Conservation (phyloP, 2,329 filamentous ascomycete genomes). For the Epichloe festucae region DNA sequence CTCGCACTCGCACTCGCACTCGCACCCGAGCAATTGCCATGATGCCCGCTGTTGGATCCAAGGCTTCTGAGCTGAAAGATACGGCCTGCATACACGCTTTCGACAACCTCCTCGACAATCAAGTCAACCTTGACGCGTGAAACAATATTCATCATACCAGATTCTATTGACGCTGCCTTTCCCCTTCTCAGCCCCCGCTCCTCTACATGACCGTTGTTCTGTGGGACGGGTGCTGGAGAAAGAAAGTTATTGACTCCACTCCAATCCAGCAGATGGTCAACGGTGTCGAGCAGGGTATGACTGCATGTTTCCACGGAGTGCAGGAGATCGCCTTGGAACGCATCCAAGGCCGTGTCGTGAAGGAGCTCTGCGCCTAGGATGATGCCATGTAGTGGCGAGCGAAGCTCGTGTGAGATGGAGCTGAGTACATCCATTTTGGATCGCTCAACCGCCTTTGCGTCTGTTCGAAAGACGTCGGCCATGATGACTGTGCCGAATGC, state of each 20-base stretch:
- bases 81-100: constrained; percentile 33
- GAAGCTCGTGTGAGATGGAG: constrained; percentile 47
- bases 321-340: constrained; percentile 32
- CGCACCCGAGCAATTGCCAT: background rate
- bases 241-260: constrained; percentile 37
- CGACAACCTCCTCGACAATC: constrained; percentile 33
- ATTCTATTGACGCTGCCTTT: constrained; percentile 5
- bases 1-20: background rate
- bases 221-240: background rate
- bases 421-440: constrained; percentile 46
- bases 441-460: constrained; percentile 24
- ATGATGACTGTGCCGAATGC: constrained; percentile 43
- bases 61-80: constrained; percentile 19
- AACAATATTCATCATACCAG: constrained; percentile 9
- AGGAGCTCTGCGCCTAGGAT: constrained; percentile 40
- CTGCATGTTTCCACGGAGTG: constrained; percentile 38
- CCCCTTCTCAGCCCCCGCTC: constrained; percentile 4
- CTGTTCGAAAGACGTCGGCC: constrained; percentile 38
- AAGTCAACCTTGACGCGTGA: constrained; percentile 22
- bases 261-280: constrained; percentile 40
- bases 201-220: constrained; percentile 1
- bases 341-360: constrained; percentile 34
- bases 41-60: background rate
- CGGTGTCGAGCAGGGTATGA: constrained; percentile 38
- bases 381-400: constrained; percentile 48